Base-by-base conservation (phyloP, 2,329 filamentous ascomycete species). In the Ophiocordyceps sinensis region DNA sequence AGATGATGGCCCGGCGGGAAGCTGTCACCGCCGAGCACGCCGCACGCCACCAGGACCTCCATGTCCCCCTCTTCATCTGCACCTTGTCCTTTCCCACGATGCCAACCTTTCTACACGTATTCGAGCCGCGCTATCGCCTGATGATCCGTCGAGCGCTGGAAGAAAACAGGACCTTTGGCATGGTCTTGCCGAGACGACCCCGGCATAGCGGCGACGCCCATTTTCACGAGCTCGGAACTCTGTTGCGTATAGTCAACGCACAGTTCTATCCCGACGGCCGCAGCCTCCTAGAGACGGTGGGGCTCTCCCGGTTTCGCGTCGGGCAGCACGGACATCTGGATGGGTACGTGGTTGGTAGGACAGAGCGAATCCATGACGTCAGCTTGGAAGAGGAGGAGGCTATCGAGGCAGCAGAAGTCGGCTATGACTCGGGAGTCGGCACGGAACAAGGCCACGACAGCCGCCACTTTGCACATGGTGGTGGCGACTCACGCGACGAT, bases 91-190 rank as follows among this genome's bases (percentile, higher is more conserved):
- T 91, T 50, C 88, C 88, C 1, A 68, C 71, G 2, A 86, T 89
- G 75, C 85, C 82, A 0, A 88, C 85, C 0, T 91, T 91, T 49
- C 65, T 94, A 3, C 84, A 93, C 51, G 75, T 95, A n/a, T 94
- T 94, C 54, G 88, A 94, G 57, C 84, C 85, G n/a, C 74, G 84
- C 7, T 94, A 94, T 56, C 77, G 85, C 8, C 68, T 91, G n/a
- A 91, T 94, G 85, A 81, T 94, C 31, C 73, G 82, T 37, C 75
- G 86, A 30, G 82, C 77, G 0, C 65, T 93, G 41, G 81, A 87
- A 46, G 77, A 78, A 0, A 75, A 82, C 45, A 68, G 75, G 13
- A 83, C 77, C 21, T 94, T 95, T 53, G 88, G 88, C 21, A 94
- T 94, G 83, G 72, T 94, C 15, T 71, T 85, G 53, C 78, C 79